Evolutionary conservation across 2,329 filamentous ascomycete species (phyloP).

Genomic region (Aspergillus vadensis): DNA sequence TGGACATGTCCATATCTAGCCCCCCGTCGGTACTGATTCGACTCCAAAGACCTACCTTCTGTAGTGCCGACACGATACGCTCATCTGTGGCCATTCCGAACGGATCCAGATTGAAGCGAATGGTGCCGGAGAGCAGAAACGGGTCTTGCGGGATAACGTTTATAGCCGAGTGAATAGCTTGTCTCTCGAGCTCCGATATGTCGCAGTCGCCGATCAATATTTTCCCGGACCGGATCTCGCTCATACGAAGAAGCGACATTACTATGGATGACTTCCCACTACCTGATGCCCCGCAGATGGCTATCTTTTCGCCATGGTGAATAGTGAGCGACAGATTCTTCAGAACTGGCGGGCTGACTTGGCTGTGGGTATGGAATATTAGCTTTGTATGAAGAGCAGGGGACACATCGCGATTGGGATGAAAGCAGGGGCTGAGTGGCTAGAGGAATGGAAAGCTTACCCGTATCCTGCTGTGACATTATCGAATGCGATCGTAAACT

Average conservation of each 20-base stretch:
- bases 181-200: constrained; percentile 12
- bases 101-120: constrained; percentile 35
- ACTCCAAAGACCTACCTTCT: constrained; percentile 28
- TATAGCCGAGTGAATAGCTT: constrained; percentile 20
- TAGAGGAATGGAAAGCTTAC: background rate
- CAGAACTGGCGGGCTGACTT: constrained; percentile 18
- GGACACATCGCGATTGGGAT: too few relatives aligned
- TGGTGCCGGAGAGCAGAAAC: constrained; percentile 24
- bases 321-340: constrained; percentile 29
- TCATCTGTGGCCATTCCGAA: constrained; percentile 17
- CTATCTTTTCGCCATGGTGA: constrained; percentile 32
- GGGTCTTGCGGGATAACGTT: constrained; percentile 32
- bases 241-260: constrained; percentile 24
- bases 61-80: constrained; percentile 5
- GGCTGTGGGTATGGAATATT: background rate
- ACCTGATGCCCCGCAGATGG: constrained; percentile 30
- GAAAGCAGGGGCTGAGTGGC: too few relatives aligned
- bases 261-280: constrained; percentile 26
- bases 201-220: constrained; percentile 29
- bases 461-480: constrained; percentile 14
- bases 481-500: constrained; percentile 19
- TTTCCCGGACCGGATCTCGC: constrained; percentile 28
- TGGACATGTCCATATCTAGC: constrained; percentile 34
- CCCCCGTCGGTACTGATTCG: constrained; percentile 25
- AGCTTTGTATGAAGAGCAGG: background rate